Evolutionary conservation across 139 green algal genomes (phyloP), one percentile per base, ranked within the genome.

Genomic region (Coccomyxa sp.): DNA sequence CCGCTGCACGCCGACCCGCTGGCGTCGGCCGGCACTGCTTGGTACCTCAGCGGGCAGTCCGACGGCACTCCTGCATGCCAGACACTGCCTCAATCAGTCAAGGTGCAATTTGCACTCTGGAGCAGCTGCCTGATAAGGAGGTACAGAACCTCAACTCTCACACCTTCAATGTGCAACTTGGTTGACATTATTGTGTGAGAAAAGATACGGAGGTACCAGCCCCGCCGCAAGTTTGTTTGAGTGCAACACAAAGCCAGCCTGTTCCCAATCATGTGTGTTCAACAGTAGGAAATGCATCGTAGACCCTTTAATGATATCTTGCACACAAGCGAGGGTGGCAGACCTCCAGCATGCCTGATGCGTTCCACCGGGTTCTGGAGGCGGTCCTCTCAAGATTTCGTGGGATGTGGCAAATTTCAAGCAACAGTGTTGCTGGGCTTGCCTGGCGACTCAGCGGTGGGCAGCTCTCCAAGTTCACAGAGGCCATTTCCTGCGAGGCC

Each of bases 391-490:
- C 38, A 60, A 17, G 16, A 66, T 66, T 80, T 59, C 32, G 12
- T 1, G 32, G 18, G 18, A 16, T 66, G 15, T 63, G 76, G 16
- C 10, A 3, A 60, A 17, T 23, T 63, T 38, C 58, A 11, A 38
- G 17, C 14, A 59, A 3, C 30, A 51, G 57, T 57, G 31, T n/a
- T 71, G 13, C 58, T n/a, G 14, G 38, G 17, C 16, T 17, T 18
- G 67, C 80, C 80, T 83, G 66, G 12, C 30, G 18, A 79, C 10
- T 57, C 23, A 30, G 66, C 32, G 12, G 12, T 74, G 13, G 83
- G 78, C n/a, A 87, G 63, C 57, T 87, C 84, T 30, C 84, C 80
- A 76, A 82, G n/a, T 66, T 87, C 84, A 74, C 84, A 87, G n/a
- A 85, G 58, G 59, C 84, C 76, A 60, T 87, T 87, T 30, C 76